Conservation (phyloP, 2,329 filamentous ascomycete genomes). For the Lasiodiplodia gonubiensis region DNA sequence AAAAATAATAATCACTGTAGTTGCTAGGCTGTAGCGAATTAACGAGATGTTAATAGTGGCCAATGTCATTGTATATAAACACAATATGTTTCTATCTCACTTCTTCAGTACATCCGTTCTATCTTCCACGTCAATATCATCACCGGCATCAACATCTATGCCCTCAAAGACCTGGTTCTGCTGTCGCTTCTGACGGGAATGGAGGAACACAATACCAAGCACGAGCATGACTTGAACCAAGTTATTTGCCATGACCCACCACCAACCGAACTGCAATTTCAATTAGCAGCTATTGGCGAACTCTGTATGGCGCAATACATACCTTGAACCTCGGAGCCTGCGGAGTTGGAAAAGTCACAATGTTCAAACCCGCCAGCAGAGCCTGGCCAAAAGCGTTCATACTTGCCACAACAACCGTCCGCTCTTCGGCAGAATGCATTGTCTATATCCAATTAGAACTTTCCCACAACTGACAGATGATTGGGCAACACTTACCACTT, state of each 20-base stretch:
- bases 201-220: neutral
- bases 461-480: neutral
- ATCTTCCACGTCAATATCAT: neutral
- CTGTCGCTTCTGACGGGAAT: neutral
- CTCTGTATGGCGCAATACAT: neutral
- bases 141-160: neutral
- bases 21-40: too few species aligned
- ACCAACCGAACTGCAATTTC: neutral
- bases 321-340: constrained; percentile 13
- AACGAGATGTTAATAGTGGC: too few species aligned
- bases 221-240: neutral
- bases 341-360: neutral
- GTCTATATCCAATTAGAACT: neutral
- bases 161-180: neutral
- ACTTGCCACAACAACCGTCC: neutral
- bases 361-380: neutral
- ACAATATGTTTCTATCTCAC: too few species aligned
- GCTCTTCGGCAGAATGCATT: constrained; percentile 4
- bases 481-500: neutral
- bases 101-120: neutral
- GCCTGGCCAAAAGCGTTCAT: constrained; percentile 14
- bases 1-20: too few species aligned
- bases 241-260: constrained; percentile 19
- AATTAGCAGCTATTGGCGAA: neutral
- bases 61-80: too few species aligned